Evolutionary conservation across 495 filamentous ascomycete species (phyloP).

Genomic region (Pyrenula massariospora): DNA sequence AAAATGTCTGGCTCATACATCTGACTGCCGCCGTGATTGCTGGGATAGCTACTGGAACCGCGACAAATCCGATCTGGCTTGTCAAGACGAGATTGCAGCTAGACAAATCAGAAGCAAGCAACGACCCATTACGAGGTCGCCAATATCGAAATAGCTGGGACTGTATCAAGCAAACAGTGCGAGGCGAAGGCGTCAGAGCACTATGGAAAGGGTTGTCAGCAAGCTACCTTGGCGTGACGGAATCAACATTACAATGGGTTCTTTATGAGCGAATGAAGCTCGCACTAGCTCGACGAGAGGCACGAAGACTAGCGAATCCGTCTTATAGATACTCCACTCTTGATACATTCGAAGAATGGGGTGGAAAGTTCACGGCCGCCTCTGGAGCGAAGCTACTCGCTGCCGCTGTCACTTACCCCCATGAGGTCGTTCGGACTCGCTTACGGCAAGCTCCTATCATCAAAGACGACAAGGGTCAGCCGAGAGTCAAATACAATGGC

Average conservation of each 20-base stretch:
- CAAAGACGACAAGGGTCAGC: conserved; percentile 17
- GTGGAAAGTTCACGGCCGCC: conserved; percentile 35
- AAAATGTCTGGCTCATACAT: conserved; percentile 35
- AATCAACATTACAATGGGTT: conserved; percentile 46
- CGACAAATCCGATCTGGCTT: conserved; percentile 50
- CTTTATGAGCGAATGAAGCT: conserved; percentile 48
- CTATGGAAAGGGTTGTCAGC: conserved; percentile 44
- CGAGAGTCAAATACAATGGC: conserved; percentile 41
- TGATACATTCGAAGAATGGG: conserved; percentile 36
- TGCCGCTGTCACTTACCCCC: conserved; percentile 45
- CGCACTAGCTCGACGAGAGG: conserved; percentile 27
- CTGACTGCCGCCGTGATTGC: conserved; percentile 37
- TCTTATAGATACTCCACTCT: conserved; percentile 18
- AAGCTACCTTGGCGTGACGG: conserved; percentile 43
- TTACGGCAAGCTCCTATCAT: conserved; percentile 41
- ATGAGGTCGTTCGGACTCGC: conserved; percentile 45
- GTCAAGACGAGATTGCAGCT: conserved; percentile 49
- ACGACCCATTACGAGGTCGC: conserved; percentile 21
- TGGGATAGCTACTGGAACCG: conserved; percentile 46
- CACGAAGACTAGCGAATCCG: conserved; percentile 17
- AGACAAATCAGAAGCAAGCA: conserved; percentile 34
- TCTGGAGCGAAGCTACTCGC: conserved; percentile 44
- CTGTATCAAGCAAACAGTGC: conserved; percentile 40
- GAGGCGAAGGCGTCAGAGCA: conserved; percentile 38
- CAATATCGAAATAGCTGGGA: conserved; percentile 44